phyloP scores from a whole-genome alignment of 148 eudicot species.

The Vaccinium macrocarpon region DNA sequence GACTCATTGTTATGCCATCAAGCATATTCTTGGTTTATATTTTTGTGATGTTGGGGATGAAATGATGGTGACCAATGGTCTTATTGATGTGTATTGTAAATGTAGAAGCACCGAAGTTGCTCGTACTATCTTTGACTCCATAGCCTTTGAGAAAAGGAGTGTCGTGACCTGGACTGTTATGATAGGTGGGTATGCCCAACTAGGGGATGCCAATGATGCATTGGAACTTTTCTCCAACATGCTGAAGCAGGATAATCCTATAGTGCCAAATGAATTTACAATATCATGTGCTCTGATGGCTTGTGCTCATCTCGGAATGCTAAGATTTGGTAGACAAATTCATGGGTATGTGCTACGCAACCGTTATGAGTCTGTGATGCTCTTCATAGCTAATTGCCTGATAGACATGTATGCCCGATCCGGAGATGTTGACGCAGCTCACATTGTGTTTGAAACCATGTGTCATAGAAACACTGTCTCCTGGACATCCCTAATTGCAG shows the following conservation, averaged over 20 bases:
- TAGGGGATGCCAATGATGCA: conserved; percentile 71
- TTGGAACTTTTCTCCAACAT: conserved; percentile 55
- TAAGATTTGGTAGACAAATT: conserved; percentile 61
- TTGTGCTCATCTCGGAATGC: conserved; percentile 61
- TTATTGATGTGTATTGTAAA: conserved; percentile 77
- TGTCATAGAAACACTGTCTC: conserved; percentile 56
- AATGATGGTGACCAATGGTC: conserved; percentile 60
- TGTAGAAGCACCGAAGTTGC: conserved; percentile 50
- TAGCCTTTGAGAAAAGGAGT: conserved; percentile 38
- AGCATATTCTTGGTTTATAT: conserved; percentile 31
- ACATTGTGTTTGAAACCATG: conserved; percentile 59
- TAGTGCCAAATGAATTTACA: conserved; percentile 62
- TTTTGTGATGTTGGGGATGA: conserved; percentile 39
- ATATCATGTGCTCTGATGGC: conserved; percentile 70
- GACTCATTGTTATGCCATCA: conserved; percentile 58
- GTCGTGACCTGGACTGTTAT: conserved; percentile 82
- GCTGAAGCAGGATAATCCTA: conserved; percentile 33
- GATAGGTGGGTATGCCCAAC: conserved; percentile 81
- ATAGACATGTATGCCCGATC: conserved; percentile 82
- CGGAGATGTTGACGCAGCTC: conserved; percentile 59
- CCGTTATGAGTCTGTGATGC: conserved; percentile 34
- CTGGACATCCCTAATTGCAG: conserved; percentile 78
- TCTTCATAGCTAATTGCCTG: conserved; percentile 63
- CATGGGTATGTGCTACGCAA: conserved; percentile 63
- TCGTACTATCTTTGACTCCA: conserved; percentile 45